phyloP scores from a whole-genome alignment of 2,329 filamentous ascomycete species.

The Microcera coccophila region DNA sequence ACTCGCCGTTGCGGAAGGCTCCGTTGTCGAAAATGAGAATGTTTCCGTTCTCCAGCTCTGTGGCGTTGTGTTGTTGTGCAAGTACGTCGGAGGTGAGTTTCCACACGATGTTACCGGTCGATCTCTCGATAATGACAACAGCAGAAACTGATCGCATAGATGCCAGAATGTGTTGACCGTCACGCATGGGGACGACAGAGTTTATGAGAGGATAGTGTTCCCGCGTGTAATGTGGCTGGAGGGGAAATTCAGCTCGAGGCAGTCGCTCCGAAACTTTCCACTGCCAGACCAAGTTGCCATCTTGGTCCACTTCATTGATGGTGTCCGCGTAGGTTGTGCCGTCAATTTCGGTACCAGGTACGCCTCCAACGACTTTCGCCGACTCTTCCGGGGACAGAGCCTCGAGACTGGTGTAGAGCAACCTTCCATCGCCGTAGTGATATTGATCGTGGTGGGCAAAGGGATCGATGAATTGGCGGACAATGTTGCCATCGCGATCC shows the following conservation, averaged over 20 bases:
- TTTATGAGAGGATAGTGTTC: conserved; percentile 33
- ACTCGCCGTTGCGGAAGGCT: conserved; percentile 27
- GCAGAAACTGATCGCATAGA: conserved; percentile 28
- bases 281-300: conserved; percentile 24
- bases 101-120: conserved; percentile 28
- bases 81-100: conserved; percentile 20
- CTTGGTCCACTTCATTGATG: conserved; percentile 27
- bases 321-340: conserved; percentile 29
- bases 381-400: conserved; percentile 25
- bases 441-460: conserved; percentile 30
- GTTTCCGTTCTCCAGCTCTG: conserved; percentile 28
- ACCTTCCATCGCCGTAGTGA: conserved; percentile 25
- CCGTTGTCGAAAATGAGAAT: conserved; percentile 32
- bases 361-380: conserved; percentile 25
- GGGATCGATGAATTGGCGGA: conserved; percentile 26
- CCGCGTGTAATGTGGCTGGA: conserved; percentile 29
- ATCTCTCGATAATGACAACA: conserved; percentile 27
- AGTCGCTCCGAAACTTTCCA: conserved; percentile 29
- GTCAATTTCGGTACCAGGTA: conserved; percentile 22
- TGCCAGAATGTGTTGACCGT: conserved; percentile 27
- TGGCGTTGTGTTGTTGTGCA: conserved; percentile 31
- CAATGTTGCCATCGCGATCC: conserved; percentile 19
- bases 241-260: conserved; percentile 24
- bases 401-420: conserved; percentile 28
- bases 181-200: conserved; percentile 26